Evolutionary conservation across 192 early-diverging fungal species (phyloP).

Genomic region (Backusella westeae): DNA sequence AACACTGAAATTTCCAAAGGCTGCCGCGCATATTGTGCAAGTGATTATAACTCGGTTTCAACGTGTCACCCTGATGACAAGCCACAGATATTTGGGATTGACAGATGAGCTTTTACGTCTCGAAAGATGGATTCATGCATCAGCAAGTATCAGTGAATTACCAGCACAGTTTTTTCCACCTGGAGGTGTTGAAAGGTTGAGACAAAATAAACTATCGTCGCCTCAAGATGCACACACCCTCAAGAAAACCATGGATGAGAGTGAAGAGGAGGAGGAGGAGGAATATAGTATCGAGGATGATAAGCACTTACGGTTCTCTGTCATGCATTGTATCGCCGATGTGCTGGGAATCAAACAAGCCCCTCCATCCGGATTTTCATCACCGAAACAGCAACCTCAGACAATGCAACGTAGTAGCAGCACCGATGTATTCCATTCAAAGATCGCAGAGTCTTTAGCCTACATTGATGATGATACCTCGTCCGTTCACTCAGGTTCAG

Average conservation of each 20-base stretch:
- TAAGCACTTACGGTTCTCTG: slow-evolving; percentile 50
- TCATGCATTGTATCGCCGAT: slow-evolving; percentile 60
- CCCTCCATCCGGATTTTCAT: neutral
- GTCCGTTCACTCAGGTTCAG: slow-evolving; percentile 1
- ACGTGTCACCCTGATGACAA: slow-evolving; percentile 89
- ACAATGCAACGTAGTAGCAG: neutral
- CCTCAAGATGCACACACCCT: neutral
- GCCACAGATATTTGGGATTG: slow-evolving; percentile 85
- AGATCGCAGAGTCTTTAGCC: neutral
- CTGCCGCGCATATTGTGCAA: slow-evolving; percentile 91
- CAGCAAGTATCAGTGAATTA: slow-evolving; percentile 53
- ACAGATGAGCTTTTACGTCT: slow-evolving; percentile 83
- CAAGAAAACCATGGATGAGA: neutral
- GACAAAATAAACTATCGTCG: slow-evolving; percentile 31
- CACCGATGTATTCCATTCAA: neutral
- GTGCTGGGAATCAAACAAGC: slow-evolving; percentile 43
- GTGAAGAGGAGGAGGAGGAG: neutral
- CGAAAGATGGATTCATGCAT: slow-evolving; percentile 77
- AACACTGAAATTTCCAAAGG: slow-evolving; percentile 85
- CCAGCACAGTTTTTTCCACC: slow-evolving; percentile 51
- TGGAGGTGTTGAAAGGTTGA: slow-evolving; percentile 51
- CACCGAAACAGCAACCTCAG: neutral
- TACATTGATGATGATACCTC: slow-evolving; percentile 11
- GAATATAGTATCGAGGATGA: slow-evolving; percentile 57
- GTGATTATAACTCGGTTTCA: slow-evolving; percentile 95